Evolutionary conservation across 129 eudicot species (phyloP).

Genomic region (Silybum marianum): DNA sequence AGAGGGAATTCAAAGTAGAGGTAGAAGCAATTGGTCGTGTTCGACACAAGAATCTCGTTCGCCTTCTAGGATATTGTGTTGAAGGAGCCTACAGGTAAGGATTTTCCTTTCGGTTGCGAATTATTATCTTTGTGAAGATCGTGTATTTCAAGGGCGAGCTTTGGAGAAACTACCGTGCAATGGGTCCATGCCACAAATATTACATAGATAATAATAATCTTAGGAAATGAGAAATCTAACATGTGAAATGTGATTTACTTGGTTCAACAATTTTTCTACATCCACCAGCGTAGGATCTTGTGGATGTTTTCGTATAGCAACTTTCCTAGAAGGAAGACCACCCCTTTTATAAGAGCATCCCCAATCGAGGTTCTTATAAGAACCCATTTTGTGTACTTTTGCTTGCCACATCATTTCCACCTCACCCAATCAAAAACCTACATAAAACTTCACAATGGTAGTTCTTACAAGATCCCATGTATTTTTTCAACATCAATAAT

Average conservation of each 20-base stretch:
- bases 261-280: background rate
- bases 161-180: background rate
- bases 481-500: too few species aligned
- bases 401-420: too few species aligned
- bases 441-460: too few species aligned
- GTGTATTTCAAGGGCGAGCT: background rate
- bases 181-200: background rate
- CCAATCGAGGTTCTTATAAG: too few species aligned
- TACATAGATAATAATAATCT: background rate
- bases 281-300: background rate
- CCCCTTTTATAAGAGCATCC: background rate
- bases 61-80: slow-evolving; percentile 90
- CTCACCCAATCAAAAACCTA: too few species aligned
- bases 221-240: background rate
- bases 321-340: background rate
- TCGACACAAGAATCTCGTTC: slow-evolving; percentile 92
- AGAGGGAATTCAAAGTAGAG: slow-evolving; percentile 91
- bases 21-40: slow-evolving; percentile 97
- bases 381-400: too few species aligned
- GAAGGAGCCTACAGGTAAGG: slow-evolving; percentile 95
- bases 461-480: too few species aligned
- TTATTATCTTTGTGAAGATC: background rate
- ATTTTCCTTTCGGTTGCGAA: background rate
- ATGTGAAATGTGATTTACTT: background rate
- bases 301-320: background rate